Evolutionary conservation across 371 early-diverging fungal genomes (phyloP).

Genomic region (Mucor saturninus): DNA sequence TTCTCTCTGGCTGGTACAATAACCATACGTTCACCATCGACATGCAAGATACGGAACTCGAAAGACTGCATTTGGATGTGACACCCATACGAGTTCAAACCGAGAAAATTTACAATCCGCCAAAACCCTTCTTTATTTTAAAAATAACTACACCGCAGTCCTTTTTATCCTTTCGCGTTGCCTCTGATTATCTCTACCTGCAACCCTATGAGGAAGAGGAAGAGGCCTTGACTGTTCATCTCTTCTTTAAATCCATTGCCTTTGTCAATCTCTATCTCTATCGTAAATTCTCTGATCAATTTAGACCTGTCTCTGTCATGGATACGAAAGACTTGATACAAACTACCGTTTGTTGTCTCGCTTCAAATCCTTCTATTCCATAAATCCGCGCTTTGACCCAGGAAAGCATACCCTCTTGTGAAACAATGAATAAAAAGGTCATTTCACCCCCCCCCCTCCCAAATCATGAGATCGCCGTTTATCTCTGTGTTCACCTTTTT

Average conservation of each 20-base stretch:
- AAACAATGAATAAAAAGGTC: not conserved
- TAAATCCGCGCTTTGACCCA: slow-evolving; percentile 4
- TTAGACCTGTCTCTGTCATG: not conserved
- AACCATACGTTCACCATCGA: not conserved
- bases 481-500: not conserved
- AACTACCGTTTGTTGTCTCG: not conserved
- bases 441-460: not conserved
- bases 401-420: not conserved
- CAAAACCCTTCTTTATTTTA: slow-evolving; percentile 2
- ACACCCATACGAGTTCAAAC: slow-evolving; percentile 12
- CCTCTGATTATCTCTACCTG: slow-evolving; percentile 3
- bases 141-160: not conserved
- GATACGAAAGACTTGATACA: slow-evolving; percentile 12
- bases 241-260: not conserved
- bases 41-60: not conserved
- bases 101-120: not conserved
- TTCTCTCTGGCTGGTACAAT: slow-evolving; percentile 9
- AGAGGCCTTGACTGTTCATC: slow-evolving; percentile 1
- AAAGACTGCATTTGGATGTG: slow-evolving; percentile 15
- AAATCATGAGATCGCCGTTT: not conserved
- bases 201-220: not conserved
- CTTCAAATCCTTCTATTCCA: not conserved
- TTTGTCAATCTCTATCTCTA: slow-evolving; percentile 5
- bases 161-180: not conserved
- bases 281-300: slow-evolving; percentile 7